Evolutionary conservation across 306 rosid species (phyloP), one percentile per base, ranked within the genome.

Genomic region (Dryas octopetala): DNA sequence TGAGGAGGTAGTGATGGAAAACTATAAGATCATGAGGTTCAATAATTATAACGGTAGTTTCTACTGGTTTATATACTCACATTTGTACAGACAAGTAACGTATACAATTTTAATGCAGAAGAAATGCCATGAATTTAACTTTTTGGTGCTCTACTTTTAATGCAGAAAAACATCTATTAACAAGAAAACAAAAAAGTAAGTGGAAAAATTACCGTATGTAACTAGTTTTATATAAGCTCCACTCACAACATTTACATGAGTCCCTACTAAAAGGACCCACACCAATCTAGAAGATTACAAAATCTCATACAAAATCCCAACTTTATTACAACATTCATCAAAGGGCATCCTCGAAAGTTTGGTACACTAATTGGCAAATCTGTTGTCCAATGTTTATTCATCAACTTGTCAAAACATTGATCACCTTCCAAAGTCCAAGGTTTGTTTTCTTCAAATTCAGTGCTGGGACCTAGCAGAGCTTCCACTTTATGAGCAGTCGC

Each of bases 11-110:
- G 74, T 38, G 70, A 66, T 75, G 44, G 16, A 40, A 55, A 26
- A 28, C 60, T 28, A 64, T 5, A 66, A 65, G 63, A 19, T 32
- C 38, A 32, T 14, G 62, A 67, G 66, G 23, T 52, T 6, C 43
- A 59, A 77, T 19, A 64, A 70, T 32, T 32, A 73, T 60, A 46
- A 74, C 55, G 58, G 80, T 84, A 73, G 80, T 83, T 75, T 76
- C 70, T 73, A 54, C 78, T 54, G 68, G 74, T 76, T 73, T 64
- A 68, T 72, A 28, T 74, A 76, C 49, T 83, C 71, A 62, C 57
- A 72, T 76, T 60, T 90, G 86, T 88, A 85, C 75, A 88, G 84
- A 80, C 59, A 78, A 83, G 51, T 61, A 81, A 78, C 78, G 65
- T 78, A 80, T 73, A 83, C 40, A 61, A 16, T 55, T 45, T 46